Evolutionary conservation across 2,329 filamentous ascomycete species (phyloP).

Genomic region (Fusarium camptoceras): DNA sequence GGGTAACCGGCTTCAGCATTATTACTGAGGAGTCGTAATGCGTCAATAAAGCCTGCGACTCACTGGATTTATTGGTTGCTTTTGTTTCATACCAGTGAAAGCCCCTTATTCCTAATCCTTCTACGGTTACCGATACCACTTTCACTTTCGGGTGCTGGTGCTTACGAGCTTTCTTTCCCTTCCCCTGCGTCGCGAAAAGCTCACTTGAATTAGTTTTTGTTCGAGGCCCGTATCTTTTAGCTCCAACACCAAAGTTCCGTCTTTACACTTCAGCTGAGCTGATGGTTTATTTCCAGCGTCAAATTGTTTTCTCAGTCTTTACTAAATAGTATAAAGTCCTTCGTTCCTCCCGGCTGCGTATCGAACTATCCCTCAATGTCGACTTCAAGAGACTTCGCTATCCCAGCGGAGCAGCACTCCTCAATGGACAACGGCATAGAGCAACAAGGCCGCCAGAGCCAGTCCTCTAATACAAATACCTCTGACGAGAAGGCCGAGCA

Average conservation of each 20-base stretch:
- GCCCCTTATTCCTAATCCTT: constrained; percentile 15
- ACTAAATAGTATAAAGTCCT: not conserved
- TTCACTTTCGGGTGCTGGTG: constrained; percentile 16
- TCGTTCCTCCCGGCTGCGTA: not conserved
- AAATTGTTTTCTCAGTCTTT: not conserved
- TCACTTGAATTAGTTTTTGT: constrained; percentile 26
- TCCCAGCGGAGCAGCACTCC: constrained; percentile 19
- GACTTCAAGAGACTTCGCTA: constrained; percentile 28
- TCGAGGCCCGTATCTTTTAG: constrained; percentile 6
- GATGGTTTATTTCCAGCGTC: not conserved
- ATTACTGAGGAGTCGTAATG: not conserved
- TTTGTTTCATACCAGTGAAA: constrained; percentile 7
- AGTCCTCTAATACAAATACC: constrained; percentile 40
- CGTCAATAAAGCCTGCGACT: constrained; percentile 12
- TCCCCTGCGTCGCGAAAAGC: constrained; percentile 30
- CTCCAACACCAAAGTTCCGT: not conserved
- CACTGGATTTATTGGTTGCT: constrained; percentile 3
- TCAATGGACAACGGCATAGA: constrained; percentile 28
- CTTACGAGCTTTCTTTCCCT: constrained; percentile 23
- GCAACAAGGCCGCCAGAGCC: constrained; percentile 33
- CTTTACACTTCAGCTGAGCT: constrained; percentile 10
- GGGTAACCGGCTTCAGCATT: constrained; percentile 34
- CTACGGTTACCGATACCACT: constrained; percentile 27
- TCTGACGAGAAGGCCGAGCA: constrained; percentile 34
- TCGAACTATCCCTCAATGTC: constrained; percentile 1